Evolutionary conservation across 2,329 filamentous ascomycete genomes (phyloP), one percentile per base, ranked within the genome.

Genomic region (Fusarium sp.): DNA sequence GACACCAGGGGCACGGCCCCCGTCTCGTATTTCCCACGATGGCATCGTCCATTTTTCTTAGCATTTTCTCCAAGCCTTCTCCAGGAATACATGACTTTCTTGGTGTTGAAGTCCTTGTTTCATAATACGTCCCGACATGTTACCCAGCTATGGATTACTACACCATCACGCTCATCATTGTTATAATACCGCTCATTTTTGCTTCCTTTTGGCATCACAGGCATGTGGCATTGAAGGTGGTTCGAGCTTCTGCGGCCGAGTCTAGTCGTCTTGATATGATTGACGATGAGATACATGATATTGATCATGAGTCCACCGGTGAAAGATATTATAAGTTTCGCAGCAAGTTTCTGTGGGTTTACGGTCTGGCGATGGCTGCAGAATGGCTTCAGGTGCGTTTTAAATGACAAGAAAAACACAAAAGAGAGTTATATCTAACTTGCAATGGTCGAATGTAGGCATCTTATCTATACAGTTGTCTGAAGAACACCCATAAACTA

Each of bases 381-480:
- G 59, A 62, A 32, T 62, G 59, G 50, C 38, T 62, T 0, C 59
- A 62, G 59, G 59, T 62, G 48, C 14, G 58, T 26, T 26, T 26
- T 26, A 26, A 26, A 6, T 26, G 26, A 26, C 26, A 26, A 26
- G 26, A 26, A 26, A 26, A 26, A 26, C 26, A 26, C 26, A 26
- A 26, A 26, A 26, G 26, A 26, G 26, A 18, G 2, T 0, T 0
- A n/a, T 17, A 12, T 14, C 58, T 61, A 12, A 62, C 24, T 17
- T 39, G 0, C 3, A 12, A 12, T 3, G 2, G 18, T 12, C 3
- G 5, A 7, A 0, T 1, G 2, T 2, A 62, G 59, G 59, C 18
- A 3, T 56, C 59, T 1, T 57, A 62, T 11, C 0, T 62, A 10
- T 62, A 62, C 9, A 56, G 59, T 3, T 54, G 38, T 36, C 14